Conservation (phyloP, 495 filamentous ascomycete species). For the Hapsidospora chrysogenum region DNA sequence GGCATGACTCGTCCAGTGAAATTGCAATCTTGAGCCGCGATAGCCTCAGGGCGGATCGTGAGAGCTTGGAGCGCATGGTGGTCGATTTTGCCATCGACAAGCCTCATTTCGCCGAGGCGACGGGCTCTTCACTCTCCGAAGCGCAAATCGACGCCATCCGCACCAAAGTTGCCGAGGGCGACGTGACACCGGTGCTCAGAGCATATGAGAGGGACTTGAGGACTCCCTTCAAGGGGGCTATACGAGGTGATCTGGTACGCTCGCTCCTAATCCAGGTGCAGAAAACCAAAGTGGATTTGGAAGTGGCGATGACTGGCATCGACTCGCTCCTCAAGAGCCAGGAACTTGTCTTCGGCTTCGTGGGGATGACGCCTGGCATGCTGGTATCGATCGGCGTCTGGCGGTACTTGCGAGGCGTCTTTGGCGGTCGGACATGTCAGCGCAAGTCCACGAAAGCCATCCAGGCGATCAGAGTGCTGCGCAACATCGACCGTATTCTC, state of each 20-base stretch:
- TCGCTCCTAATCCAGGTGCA: slow-evolving; percentile 91
- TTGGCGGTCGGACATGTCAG: slow-evolving; percentile 52
- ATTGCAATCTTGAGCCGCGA: slow-evolving; percentile 90
- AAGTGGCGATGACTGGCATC: slow-evolving; percentile 88
- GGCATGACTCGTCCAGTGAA: slow-evolving; percentile 77
- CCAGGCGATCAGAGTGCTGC: slow-evolving; percentile 52
- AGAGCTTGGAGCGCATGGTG: slow-evolving; percentile 92
- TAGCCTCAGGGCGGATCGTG: slow-evolving; percentile 73
- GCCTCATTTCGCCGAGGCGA: slow-evolving; percentile 31
- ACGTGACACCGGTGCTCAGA: slow-evolving; percentile 76
- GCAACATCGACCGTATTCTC: slow-evolving; percentile 76
- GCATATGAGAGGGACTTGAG: slow-evolving; percentile 82
- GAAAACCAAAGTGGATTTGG: slow-evolving; percentile 96
- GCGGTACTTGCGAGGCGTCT: slow-evolving; percentile 49
- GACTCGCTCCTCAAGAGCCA: slow-evolving; percentile 86
- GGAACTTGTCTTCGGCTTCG: slow-evolving; percentile 91
- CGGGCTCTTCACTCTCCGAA: slow-evolving; percentile 24
- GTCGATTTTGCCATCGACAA: slow-evolving; percentile 82
- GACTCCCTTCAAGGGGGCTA: slow-evolving; percentile 58
- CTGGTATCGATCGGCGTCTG: slow-evolving; percentile 62
- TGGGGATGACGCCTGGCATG: slow-evolving; percentile 80
- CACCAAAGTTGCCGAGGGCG: slow-evolving; percentile 69
- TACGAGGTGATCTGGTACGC: slow-evolving; percentile 74
- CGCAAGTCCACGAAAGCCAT: slow-evolving; percentile 39
- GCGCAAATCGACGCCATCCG: slow-evolving; percentile 51